Conservation (phyloP, 2,329 filamentous ascomycete genomes). For the Ophiostoma sp. region DNA sequence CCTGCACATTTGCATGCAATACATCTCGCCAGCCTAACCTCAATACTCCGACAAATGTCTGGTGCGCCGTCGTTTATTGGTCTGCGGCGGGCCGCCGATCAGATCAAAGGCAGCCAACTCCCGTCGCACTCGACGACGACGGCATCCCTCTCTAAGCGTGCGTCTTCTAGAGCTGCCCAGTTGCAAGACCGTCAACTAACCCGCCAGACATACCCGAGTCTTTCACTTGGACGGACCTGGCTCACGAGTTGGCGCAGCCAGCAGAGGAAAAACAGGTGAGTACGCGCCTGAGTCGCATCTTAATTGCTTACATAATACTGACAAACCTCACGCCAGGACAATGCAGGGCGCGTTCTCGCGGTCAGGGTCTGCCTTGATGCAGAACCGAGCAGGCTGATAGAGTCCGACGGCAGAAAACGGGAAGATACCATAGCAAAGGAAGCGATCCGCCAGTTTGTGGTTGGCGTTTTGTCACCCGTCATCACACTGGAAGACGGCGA, state of each 20-base stretch:
- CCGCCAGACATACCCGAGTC: conserved; percentile 17
- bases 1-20: background rate
- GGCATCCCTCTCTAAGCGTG: conserved; percentile 13
- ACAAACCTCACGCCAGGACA: conserved; percentile 7
- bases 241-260: conserved; percentile 17
- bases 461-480: conserved; percentile 22
- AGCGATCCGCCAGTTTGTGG: conserved; percentile 22
- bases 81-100: conserved; percentile 18
- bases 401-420: background rate
- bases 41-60: background rate
- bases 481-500: conserved; percentile 11
- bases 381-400: conserved; percentile 13
- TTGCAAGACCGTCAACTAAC: background rate
- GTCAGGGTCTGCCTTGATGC: conserved; percentile 21
- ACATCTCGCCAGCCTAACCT: background rate
- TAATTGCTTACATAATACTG: too few species aligned
- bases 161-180: background rate
- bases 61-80: conserved; percentile 17
- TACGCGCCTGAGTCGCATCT: background rate
- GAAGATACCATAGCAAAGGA: background rate
- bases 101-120: conserved; percentile 10
- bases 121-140: background rate
- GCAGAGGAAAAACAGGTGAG: conserved; percentile 16
- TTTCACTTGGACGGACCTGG: conserved; percentile 24
- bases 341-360: conserved; percentile 16